Conservation (phyloP, 148 eudicot genomes). For the Heliamphora exappendiculata region DNA sequence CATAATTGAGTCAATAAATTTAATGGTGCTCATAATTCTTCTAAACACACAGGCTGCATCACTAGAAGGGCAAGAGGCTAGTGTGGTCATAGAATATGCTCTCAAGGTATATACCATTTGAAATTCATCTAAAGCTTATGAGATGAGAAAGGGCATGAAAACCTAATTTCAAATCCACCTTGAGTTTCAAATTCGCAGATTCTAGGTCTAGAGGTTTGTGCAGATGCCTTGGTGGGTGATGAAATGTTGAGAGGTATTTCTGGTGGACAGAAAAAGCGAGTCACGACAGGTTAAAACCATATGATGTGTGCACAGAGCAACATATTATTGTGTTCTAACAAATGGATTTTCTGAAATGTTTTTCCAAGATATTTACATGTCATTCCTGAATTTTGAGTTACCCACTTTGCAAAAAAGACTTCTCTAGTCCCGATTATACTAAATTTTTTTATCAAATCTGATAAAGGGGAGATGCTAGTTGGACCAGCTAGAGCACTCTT, state of each 20-base stretch:
- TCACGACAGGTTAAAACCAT: constrained; percentile 28
- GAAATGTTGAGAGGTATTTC: constrained; percentile 60
- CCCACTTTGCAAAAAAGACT: background rate
- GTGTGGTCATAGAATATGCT: constrained; percentile 27
- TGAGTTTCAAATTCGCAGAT: constrained; percentile 14
- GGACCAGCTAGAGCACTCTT: too few species aligned
- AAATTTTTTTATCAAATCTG: too few species aligned
- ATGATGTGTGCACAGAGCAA: background rate
- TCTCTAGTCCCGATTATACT: background rate
- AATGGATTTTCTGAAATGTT: background rate
- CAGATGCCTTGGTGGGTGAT: constrained; percentile 45
- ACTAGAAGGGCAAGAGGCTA: constrained; percentile 22
- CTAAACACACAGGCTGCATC: constrained; percentile 30
- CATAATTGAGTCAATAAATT: background rate
- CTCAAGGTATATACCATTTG: constrained; percentile 27
- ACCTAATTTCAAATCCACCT: background rate
- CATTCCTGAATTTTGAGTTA: too few species aligned
- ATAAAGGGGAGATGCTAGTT: constrained; percentile 32
- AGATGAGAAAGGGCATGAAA: background rate
- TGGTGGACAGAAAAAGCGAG: constrained; percentile 47
- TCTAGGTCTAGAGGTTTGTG: constrained; percentile 27
- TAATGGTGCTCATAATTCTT: too few species aligned
- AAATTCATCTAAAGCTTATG: constrained; percentile 1
- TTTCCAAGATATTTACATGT: background rate
- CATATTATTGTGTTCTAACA: background rate